Conservation (phyloP, 129 eudicot species). For the Smallanthus sonchifolius region DNA sequence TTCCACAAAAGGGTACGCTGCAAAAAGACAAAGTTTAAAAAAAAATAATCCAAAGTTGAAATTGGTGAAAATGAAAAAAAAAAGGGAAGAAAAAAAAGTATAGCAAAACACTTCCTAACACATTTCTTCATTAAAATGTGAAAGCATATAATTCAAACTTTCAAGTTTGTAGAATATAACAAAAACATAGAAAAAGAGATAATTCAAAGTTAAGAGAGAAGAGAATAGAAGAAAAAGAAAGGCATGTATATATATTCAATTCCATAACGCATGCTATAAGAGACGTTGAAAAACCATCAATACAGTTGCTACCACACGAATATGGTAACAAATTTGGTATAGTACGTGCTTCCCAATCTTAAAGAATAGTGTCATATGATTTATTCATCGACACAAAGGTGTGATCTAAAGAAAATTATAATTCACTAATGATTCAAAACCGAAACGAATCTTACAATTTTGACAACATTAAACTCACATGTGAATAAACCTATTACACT, state of each 20-base stretch:
- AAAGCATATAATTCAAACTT: not conserved
- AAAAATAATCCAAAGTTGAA: not conserved
- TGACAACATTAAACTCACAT: not conserved
- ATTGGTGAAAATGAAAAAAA: not conserved
- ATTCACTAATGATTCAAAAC: slow-evolving; percentile 8
- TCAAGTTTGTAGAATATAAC: not conserved
- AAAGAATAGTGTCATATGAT: not conserved
- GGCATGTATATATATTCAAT: not conserved
- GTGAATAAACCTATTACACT: not conserved
- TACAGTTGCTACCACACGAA: slow-evolving; percentile 5
- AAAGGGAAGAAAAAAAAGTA: not conserved
- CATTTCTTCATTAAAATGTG: slow-evolving; percentile 7
- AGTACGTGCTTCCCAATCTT: not conserved
- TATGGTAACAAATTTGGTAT: slow-evolving; percentile 8
- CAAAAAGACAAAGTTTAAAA: slow-evolving; percentile 10
- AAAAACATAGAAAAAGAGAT: not conserved
- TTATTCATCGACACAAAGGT: not conserved
- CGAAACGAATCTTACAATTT: slow-evolving; percentile 1
- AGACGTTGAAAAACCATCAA: not conserved
- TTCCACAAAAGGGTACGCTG: slow-evolving; percentile 5
- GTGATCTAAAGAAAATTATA: not conserved
- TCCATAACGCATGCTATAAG: not conserved
- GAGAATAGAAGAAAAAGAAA: not conserved
- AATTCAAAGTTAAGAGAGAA: not conserved
- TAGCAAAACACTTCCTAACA: slow-evolving; percentile 1